Conservation (phyloP, 768 basidiomycete species). For the Collybiopsis luxurians region DNA sequence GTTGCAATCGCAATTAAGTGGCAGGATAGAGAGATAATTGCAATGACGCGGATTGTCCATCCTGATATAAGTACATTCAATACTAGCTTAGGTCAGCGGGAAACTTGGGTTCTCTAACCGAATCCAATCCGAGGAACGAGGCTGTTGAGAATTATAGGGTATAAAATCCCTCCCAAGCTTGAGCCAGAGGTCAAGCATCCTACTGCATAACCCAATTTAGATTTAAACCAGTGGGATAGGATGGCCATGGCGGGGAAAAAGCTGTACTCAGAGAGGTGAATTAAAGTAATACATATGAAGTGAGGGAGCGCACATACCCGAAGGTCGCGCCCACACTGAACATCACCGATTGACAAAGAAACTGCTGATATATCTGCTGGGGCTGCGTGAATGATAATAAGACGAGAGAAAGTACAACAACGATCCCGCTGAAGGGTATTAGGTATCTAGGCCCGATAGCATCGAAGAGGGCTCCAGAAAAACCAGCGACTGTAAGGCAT, state of each 20-base stretch:
- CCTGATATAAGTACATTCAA: too few relatives aligned
- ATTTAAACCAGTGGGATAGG: slow-evolving; percentile 32
- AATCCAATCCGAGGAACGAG: slow-evolving; percentile 22
- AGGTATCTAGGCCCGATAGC: slow-evolving; percentile 18
- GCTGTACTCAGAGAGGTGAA: too few relatives aligned
- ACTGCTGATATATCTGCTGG: slow-evolving; percentile 26
- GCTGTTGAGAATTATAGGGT: slow-evolving; percentile 20
- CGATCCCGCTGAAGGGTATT: slow-evolving; percentile 21
- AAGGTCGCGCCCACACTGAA: slow-evolving; percentile 18
- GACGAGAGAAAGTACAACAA: slow-evolving; percentile 17
- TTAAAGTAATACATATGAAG: too few relatives aligned
- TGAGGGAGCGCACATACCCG: too few relatives aligned
- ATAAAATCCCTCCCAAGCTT: slow-evolving; percentile 29
- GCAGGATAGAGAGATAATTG: slow-evolving; percentile 20
- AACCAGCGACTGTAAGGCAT: slow-evolving; percentile 12
- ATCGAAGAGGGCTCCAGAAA: slow-evolving; percentile 21
- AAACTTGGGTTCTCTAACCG: slow-evolving; percentile 11
- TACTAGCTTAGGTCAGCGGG: too few relatives aligned
- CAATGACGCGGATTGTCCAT: slow-evolving; percentile 26
- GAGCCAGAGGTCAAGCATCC: slow-evolving; percentile 30
- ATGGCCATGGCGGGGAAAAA: slow-evolving; percentile 33
- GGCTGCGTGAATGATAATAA: slow-evolving; percentile 24
- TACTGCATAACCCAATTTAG: slow-evolving; percentile 26
- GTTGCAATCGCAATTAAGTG: slow-evolving; percentile 18
- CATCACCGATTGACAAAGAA: slow-evolving; percentile 22